Base-by-base conservation (phyloP, 371 early-diverging fungal genomes). In the Actinomortierella wolfii region DNA sequence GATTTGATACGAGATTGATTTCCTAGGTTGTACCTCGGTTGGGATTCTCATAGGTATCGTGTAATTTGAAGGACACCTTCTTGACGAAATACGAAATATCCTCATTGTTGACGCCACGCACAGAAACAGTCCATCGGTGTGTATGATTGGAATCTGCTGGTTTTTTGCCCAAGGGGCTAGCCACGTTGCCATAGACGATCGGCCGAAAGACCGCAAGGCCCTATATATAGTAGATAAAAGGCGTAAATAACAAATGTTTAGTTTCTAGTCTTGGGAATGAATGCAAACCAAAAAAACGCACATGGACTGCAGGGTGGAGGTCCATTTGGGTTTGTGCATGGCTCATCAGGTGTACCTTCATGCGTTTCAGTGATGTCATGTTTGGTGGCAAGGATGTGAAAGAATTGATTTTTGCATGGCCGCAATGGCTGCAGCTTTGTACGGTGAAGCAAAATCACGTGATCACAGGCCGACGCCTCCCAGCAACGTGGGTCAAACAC, bases 21-120 rank as follows among this genome's bases (percentile, higher is more conserved):
- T 23, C 45, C 20, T 21, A 4, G 26, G 77, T 71, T n/a, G n/a
- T 83, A 93, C 92, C 81, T 78, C 98, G 77, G 53, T 82, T 75
- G 25, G 94, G 94, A 67, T 91, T 89, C 1, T 87, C 85, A 79
- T 97, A 99, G 11, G 95, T 94, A 62, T 99, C 98, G 78, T 99
- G 99, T 20, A 99, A 84, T 62, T 92, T 94, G 78, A 98, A 97
- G 24, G 86, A 84, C 18, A 98, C 99, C 68, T 92, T 93, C 78
- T 92, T 89, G 61, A 99, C 83, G 58, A 86, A 90, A 64, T 86
- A 87, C 15, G 90, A 84, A 24, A 97, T 79, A 68, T 97, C 97
- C 65, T 94, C 93, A 51, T 87, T 89, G 68, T 94, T 88, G 39
- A 90, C 68, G 2, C 97, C 97, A 15, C 89, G 83, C 17, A 99